Conservation (phyloP, 2,329 filamentous ascomycete species). For the Leptographium procerum region DNA sequence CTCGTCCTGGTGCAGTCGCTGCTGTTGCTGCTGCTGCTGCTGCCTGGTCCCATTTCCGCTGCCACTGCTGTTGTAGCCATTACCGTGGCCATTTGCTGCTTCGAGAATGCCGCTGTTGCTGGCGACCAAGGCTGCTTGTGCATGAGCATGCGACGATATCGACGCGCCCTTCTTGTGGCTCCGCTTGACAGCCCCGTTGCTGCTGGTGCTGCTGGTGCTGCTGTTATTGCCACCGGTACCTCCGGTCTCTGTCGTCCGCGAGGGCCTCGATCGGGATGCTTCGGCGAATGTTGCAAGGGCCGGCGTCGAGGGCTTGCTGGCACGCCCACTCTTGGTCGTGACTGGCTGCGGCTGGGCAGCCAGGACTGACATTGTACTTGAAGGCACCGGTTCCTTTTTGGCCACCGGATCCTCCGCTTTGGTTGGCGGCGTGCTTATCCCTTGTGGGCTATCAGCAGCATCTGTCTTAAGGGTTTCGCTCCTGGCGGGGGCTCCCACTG, state of each 20-base stretch:
- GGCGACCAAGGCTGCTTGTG: slow-evolving; percentile 15
- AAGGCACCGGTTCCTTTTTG: slow-evolving; percentile 28
- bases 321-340: slow-evolving; percentile 51
- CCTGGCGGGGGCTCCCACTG: slow-evolving; percentile 16
- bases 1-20: slow-evolving; percentile 38
- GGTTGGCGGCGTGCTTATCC: slow-evolving; percentile 1
- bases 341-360: slow-evolving; percentile 10
- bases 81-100: neutral
- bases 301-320: slow-evolving; percentile 56
- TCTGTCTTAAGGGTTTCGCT: slow-evolving; percentile 19
- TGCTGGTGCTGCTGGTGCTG: slow-evolving; percentile 12
- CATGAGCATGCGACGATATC: slow-evolving; percentile 10
- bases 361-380: slow-evolving; percentile 19
- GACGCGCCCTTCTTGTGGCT: slow-evolving; percentile 48
- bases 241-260: slow-evolving; percentile 30
- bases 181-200: slow-evolving; percentile 31
- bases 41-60: neutral
- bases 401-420: slow-evolving; percentile 31
- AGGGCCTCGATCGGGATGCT: slow-evolving; percentile 36
- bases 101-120: slow-evolving; percentile 16
- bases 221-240: neutral
- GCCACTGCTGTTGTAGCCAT: neutral
- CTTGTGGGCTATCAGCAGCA: slow-evolving; percentile 12
- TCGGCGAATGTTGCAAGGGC: slow-evolving; percentile 50
- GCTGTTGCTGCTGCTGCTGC: slow-evolving; percentile 4